Base-by-base conservation (phyloP, 768 basidiomycete genomes). In the Stropharia rugosoannulata region DNA sequence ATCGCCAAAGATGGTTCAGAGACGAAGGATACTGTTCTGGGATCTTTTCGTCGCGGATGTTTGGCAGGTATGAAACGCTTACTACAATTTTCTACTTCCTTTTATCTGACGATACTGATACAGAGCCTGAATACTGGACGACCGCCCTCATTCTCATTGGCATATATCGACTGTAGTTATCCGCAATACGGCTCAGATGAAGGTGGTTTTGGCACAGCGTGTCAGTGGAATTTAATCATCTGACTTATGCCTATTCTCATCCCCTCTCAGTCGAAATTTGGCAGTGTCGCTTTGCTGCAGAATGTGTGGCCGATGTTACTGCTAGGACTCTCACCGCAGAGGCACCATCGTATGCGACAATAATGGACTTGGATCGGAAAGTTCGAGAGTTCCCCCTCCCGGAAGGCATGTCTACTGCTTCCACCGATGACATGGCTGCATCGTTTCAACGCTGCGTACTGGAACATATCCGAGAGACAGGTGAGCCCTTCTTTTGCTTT, bases 11-110 rank as follows among this genome's bases (percentile, higher is more conserved):
- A 79, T 84, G 60, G 83, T 90, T 0, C 79, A 87, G 58, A 73
- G 87, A 27, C 78, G 89, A 8, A 80, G 88, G 3, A 72, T 84
- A 32, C 70, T 89, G 9, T 90, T 92, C 70, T 92, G 89, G 89
- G 87, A 90, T 64, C 73, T 90, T 9, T 90, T 89, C 59, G 76
- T 86, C 16, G 83, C 84, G 0, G 89, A 91, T 60, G 74, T 80
- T 3, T 90, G 85, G 85, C 75, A 81, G 71, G 87, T 87, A 59
- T 36, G 78, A 69, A 13, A 16, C 7, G 12, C 19, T n/a, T 25
- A 11, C 27, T 27, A 13, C 12, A 6, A n/a, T 1, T 18, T 15
- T 48, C 41, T 32, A 49, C 37, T 44, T 11, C 27, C 7, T 47
- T 18, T 37, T 13, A 12, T 15, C 3, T 42, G 36, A 5, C 11